A percentile compares a stretch with the other conserved stretches of the same genome.
phyloP scores from a whole-genome alignment of 345 rosid species.

The Eucalyptus victrix region DNA sequence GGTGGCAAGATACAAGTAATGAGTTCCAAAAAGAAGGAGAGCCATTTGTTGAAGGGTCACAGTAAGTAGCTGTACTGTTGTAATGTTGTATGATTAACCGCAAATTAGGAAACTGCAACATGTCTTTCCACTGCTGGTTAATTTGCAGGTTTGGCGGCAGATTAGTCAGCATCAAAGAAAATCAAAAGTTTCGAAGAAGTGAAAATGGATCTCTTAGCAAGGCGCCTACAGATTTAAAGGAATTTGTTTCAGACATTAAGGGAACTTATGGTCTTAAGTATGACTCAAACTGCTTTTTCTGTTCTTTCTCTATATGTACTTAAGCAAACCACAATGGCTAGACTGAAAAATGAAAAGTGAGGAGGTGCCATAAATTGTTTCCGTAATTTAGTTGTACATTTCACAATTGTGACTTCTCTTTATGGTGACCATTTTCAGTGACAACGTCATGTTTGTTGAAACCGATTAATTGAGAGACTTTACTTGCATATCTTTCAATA shows the following conservation, averaged over 20 bases:
- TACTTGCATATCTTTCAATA: neutral
- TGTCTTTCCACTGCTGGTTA: neutral
- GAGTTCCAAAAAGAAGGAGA: conserved; percentile 46
- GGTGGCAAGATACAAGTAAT: conserved; percentile 47
- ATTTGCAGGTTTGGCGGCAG: conserved; percentile 46
- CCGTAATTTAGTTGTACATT: neutral
- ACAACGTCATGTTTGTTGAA: neutral
- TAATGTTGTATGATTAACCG: neutral
- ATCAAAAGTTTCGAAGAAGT: conserved; percentile 21
- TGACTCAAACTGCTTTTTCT: neutral
- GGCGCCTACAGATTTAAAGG: conserved; percentile 21
- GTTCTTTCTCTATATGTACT: neutral
- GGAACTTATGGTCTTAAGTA: conserved; percentile 31
- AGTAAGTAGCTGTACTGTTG: conserved; percentile 9
- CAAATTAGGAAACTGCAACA: neutral
- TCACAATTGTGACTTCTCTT: neutral
- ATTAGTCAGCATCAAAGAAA: conserved; percentile 34
- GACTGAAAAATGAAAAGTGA: neutral
- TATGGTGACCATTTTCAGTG: neutral
- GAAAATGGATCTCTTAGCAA: conserved; percentile 4
- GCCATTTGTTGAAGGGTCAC: conserved; percentile 35
- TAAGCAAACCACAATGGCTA: neutral
- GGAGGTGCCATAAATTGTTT: neutral
- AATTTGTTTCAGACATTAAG: conserved; percentile 37
- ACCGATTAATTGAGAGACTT: neutral